Evolutionary conservation across 768 basidiomycete species (phyloP).

Genomic region (Suillus occidentalis): DNA sequence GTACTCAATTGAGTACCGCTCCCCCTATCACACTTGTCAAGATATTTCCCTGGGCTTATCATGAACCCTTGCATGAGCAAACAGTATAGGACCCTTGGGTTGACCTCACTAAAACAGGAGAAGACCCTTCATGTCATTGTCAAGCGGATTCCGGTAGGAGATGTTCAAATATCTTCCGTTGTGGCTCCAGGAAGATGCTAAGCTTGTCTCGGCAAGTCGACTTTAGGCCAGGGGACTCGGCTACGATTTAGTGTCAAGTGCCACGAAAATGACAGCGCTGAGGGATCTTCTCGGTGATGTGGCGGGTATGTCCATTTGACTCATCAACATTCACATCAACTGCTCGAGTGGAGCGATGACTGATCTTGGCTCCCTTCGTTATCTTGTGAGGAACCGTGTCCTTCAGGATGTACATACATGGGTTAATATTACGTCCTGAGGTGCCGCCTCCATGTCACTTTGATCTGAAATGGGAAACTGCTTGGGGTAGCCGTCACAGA

Average conservation of each 20-base stretch:
- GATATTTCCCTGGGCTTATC: too few species aligned
- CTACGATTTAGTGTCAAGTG: neutral
- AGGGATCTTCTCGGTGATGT: neutral
- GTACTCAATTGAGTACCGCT: neutral
- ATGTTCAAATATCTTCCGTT: neutral
- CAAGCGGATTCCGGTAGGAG: neutral
- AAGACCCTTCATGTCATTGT: neutral
- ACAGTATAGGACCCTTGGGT: neutral
- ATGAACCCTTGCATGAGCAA: neutral
- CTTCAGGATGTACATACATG: neutral
- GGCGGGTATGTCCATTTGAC: neutral
- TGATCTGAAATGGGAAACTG: neutral
- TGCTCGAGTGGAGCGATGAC: neutral
- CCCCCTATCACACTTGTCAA: neutral
- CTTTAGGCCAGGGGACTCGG: neutral
- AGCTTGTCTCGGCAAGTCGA: neutral
- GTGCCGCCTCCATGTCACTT: neutral
- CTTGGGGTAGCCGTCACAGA: neutral
- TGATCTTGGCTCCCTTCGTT: neutral
- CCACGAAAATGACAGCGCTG: neutral
- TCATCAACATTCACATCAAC: neutral
- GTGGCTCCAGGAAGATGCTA: neutral
- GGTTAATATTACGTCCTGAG: neutral
- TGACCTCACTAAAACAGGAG: neutral
- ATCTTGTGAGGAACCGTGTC: neutral